Evolutionary conservation across 108 stramenopile genomes (phyloP).

Genomic region (Mayamaea pseudoterrestris): DNA sequence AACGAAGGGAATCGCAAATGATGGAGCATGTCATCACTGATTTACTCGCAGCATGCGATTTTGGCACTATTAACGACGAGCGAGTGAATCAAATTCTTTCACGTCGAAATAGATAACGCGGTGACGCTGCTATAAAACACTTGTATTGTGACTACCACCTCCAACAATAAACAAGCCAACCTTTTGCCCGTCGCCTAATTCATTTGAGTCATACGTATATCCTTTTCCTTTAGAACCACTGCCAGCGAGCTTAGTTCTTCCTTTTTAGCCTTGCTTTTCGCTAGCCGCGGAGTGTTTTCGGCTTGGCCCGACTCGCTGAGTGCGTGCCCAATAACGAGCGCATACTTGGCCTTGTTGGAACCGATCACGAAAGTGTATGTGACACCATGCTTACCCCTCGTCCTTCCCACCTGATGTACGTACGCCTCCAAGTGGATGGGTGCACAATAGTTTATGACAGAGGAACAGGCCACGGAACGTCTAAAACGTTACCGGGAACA

Average conservation of each 20-base stretch:
- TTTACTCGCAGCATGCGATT: too few relatives aligned
- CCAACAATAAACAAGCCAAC: slow-evolving; percentile 38
- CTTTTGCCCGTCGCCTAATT: slow-evolving; percentile 89
- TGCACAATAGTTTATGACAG: slow-evolving; percentile 94
- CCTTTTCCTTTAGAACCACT: slow-evolving; percentile 94
- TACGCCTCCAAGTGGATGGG: slow-evolving; percentile 99
- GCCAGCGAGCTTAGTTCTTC: slow-evolving; percentile 87
- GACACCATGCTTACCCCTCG: slow-evolving; percentile 88
- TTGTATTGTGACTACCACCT: slow-evolving; percentile 39
- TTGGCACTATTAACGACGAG: not conserved
- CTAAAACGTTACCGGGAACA: slow-evolving; percentile 92
- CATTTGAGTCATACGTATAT: slow-evolving; percentile 90
- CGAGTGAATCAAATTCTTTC: not conserved
- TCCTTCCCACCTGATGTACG: slow-evolving; percentile 96
- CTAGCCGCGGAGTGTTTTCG: slow-evolving; percentile 74
- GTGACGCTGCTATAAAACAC: too few relatives aligned
- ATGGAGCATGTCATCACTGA: too few relatives aligned
- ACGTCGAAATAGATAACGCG: not conserved
- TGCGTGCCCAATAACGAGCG: slow-evolving; percentile 87
- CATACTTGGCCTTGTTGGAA: slow-evolving; percentile 88
- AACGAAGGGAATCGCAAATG: too few relatives aligned
- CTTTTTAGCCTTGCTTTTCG: slow-evolving; percentile 78
- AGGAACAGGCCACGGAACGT: slow-evolving; percentile 82
- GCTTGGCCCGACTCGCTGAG: slow-evolving; percentile 83
- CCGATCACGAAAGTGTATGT: slow-evolving; percentile 94